Conservation (phyloP, 176 grass and related monocot species). For the Triticum aestivum region IWGSC_CS_RefSeq_v2.1 NC_057798.1:583111059-583111558, state of each 20-base stretch:
- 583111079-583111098: constrained; percentile 42
- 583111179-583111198: constrained; percentile 57
- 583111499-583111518: constrained; percentile 41
- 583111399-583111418: constrained; percentile 52
- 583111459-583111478: constrained; percentile 41
- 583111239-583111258: constrained; percentile 19
- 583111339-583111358: constrained; percentile 46
- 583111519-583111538: constrained; percentile 38
- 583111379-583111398: constrained; percentile 54
- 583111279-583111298: constrained; percentile 43
- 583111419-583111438: constrained; percentile 49
- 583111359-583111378: constrained; percentile 40
- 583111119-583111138: constrained; percentile 47
- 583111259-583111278: constrained; percentile 32
- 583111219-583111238: constrained; percentile 41
- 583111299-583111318: constrained; percentile 55
- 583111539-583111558: constrained; percentile 51
- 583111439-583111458: constrained; percentile 53
- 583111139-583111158: constrained; percentile 44
- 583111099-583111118: constrained; percentile 53
- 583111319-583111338: constrained; percentile 41
- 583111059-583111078: constrained; percentile 53
- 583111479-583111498: constrained; percentile 34
- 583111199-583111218: constrained; percentile 54
- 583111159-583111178: constrained; percentile 55